Conservation (phyloP, 2,329 filamentous ascomycete genomes). For the Ilyonectria mors-panacis region DNA sequence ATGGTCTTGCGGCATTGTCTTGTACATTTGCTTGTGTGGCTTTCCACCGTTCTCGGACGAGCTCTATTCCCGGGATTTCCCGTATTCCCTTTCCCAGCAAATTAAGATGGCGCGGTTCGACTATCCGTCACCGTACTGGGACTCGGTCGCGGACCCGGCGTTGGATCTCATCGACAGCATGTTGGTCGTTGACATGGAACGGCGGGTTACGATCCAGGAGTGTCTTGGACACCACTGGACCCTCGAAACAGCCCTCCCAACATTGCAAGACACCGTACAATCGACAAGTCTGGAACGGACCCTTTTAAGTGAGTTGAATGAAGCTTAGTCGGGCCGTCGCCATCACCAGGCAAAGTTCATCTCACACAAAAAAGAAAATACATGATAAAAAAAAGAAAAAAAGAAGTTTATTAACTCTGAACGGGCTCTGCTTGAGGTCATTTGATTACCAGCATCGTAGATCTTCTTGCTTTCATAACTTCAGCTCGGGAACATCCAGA, state of each 20-base stretch:
- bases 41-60: slow-evolving; percentile 92
- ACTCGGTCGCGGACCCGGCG: slow-evolving; percentile 8
- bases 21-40: slow-evolving; percentile 88
- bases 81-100: slow-evolving; percentile 72
- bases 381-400: too few species aligned
- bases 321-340: too few species aligned
- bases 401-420: too few species aligned
- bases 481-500: too few species aligned
- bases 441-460: too few species aligned
- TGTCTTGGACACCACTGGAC: slow-evolving; percentile 1
- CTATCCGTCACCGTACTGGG: slow-evolving; percentile 14
- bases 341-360: too few species aligned
- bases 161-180: slow-evolving; percentile 16
- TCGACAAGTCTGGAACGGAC: neutral
- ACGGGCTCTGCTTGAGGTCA: too few species aligned
- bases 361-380: too few species aligned
- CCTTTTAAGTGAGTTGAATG: neutral
- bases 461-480: too few species aligned
- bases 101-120: slow-evolving; percentile 5
- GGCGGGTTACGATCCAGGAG: neutral
- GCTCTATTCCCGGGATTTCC: slow-evolving; percentile 80
- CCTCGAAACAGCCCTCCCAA: neutral
- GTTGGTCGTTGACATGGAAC: neutral
- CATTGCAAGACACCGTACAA: neutral
- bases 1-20: slow-evolving; percentile 88